A percentile compares a stretch with the other conserved stretches of the same genome.
Conservation (phyloP, 768 basidiomycete genomes). For the Russula lepida region DNA sequence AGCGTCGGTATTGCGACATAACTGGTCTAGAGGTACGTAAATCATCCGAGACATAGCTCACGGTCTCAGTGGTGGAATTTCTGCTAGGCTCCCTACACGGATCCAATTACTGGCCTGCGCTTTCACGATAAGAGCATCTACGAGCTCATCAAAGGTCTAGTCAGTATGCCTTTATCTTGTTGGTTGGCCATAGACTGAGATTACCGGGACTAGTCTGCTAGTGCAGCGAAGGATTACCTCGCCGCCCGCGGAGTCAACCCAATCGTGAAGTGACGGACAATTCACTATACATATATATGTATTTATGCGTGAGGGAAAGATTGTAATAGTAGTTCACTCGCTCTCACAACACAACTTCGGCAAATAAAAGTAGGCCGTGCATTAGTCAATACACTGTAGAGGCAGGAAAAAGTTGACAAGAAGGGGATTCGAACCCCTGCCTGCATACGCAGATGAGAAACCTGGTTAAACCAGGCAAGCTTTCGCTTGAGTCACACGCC, state of each 20-base stretch:
- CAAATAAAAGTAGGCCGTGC: neutral
- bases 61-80: neutral
- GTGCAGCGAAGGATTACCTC: constrained; percentile 70
- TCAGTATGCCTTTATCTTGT: constrained; percentile 27
- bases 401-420: constrained; percentile 22
- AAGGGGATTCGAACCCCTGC: constrained; percentile 27
- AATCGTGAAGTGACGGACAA: constrained; percentile 31
- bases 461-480: constrained; percentile 22
- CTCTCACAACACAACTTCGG: too few species aligned
- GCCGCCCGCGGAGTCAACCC: constrained; percentile 41
- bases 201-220: constrained; percentile 41
- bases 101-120: constrained; percentile 69
- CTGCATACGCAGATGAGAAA: constrained; percentile 26
- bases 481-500: constrained; percentile 28
- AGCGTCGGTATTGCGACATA: constrained; percentile 75
- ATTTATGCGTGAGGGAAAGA: neutral
- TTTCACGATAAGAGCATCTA: constrained; percentile 87
- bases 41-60: neutral
- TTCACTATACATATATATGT: too few species aligned
- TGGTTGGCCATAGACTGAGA: neutral
- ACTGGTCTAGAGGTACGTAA: constrained; percentile 65
- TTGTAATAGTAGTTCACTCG: neutral
- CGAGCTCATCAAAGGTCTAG: constrained; percentile 68
- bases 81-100: constrained; percentile 68
- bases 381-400: too few species aligned